Base-by-base conservation (phyloP, 805 yeast species). In the Ogataea trehaloabstinens region DNA sequence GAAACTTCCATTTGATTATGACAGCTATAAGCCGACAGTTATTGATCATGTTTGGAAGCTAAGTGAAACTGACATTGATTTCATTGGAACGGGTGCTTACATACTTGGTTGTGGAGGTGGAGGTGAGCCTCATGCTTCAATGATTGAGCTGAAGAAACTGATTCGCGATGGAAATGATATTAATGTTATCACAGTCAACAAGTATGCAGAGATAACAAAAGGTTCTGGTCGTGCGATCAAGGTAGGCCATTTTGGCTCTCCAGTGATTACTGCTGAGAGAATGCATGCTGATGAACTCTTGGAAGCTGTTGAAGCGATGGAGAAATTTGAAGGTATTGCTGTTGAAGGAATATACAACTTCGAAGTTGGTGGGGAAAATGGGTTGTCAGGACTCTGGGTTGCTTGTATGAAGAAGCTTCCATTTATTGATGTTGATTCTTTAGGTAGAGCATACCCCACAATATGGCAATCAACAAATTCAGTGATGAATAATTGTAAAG, bases 51-150 rank as follows among this genome's bases (percentile, higher is more conserved):
- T 55, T 52, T 70, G 74, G 74, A 45, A 56, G 4, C 38, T 69
- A 10, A 56, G 65, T 4, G 72, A 61, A 42, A 51, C 52, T 6
- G 76, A 71, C 49, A 45, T 71, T 67, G 74, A 69, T 24, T 60
- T 61, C 38, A 49, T 71, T 10, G 51, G 66, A 20, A 58, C 64
- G 36, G 77, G 76, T 12, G 42, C 48, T 5, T 70, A 69, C 40
- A 67, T 70, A 31, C 59, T 71, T 4, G 76, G 75, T 3, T 66
- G 72, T 49, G 76, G 74, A 2, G 76, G 76, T 13, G 76, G 76
- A 24, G 75, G 76, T 31, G 62, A 64, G 31, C 42, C 75, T 20
- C 63, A 67, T 49, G 55, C 70, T 5, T 46, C 51, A 12, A 64
- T 46, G 31, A 53, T 71, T 5, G 66, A 62, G 33, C 40, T 61